A percentile compares a stretch with the other conserved stretches of the same genome.
These are phyloP conservation scores for Rhodomyrtus psidioides DNA, from an alignment of 441 rosid species.

Conservation along the genomic window DNA sequence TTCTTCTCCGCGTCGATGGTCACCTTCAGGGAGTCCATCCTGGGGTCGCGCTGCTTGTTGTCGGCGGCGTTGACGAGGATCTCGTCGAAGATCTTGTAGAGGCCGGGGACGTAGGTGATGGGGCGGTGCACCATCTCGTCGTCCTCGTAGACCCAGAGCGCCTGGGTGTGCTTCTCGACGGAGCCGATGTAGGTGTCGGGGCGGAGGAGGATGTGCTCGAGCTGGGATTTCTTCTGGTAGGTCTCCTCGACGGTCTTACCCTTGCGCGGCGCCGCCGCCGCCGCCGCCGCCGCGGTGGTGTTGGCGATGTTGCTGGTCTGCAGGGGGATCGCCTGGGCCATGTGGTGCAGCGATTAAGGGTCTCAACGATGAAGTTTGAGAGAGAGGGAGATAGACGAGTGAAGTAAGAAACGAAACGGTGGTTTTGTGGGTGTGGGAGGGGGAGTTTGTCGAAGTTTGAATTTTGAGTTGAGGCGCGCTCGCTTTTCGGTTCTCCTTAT, in stretches of 20 bases:
- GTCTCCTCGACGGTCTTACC: conserved; percentile 73
- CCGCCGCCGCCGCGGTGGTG: background rate
- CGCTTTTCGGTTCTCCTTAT: too few relatives aligned
- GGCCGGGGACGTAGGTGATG: conserved; percentile 83
- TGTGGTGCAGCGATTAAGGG: too few relatives aligned
- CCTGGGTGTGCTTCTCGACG: conserved; percentile 83
- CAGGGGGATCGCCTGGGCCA: too few relatives aligned
- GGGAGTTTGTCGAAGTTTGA: too few relatives aligned
- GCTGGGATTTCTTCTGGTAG: conserved; percentile 95
- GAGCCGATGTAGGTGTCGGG: conserved; percentile 98
- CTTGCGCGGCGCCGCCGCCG: background rate
- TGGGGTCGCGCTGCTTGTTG: conserved; percentile 82
- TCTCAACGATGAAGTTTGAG: too few relatives aligned
- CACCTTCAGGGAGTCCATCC: conserved; percentile 71
- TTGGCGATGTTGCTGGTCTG: too few relatives aligned
- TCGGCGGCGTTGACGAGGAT: conserved; percentile 93
- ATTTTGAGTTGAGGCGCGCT: too few relatives aligned
- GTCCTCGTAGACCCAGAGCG: conserved; percentile 75
- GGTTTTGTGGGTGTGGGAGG: too few relatives aligned
- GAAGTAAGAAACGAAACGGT: too few relatives aligned
- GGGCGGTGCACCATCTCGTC: conserved; percentile 61
- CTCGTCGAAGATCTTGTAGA: conserved; percentile 96
- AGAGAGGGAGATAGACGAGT: too few relatives aligned
- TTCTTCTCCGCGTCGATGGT: conserved; percentile 64
- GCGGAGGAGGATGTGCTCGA: conserved; percentile 95